Percentiles rank a stretch among this genome's conserved stretches.
These are phyloP conservation scores for Aspergillus hortae DNA, from an alignment of 2,329 filamentous ascomycete species.

Conservation along the genomic window DNA sequence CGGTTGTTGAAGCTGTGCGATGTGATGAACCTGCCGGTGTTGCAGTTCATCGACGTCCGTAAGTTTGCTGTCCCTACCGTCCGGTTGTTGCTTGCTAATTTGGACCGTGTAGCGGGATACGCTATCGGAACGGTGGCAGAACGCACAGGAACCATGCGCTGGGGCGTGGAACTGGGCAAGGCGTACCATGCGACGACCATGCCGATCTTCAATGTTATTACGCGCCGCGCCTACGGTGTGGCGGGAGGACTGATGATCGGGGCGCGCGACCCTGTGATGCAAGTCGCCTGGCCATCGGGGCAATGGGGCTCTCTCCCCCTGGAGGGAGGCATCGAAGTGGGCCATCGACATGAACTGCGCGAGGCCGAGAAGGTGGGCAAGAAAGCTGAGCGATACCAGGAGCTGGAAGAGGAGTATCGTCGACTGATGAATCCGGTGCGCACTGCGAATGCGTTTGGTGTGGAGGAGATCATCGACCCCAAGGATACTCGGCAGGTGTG, in stretches of 20 bases:
- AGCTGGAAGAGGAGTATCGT: conserved; percentile 58
- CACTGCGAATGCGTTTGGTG: conserved; percentile 60
- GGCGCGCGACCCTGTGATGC: conserved; percentile 57
- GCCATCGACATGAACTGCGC: conserved; percentile 57
- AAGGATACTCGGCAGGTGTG: conserved; percentile 55
- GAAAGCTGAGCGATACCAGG: conserved; percentile 51
- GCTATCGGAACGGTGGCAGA: conserved; percentile 63
- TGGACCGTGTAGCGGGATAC: conserved; percentile 46
- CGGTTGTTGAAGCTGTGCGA: conserved; percentile 62
- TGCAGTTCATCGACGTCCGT: conserved; percentile 63
- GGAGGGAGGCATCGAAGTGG: conserved; percentile 63
- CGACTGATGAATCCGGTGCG: conserved; percentile 63
- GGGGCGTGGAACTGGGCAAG: conserved; percentile 59
- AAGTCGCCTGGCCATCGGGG: conserved; percentile 62
- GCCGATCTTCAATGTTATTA: conserved; percentile 62
- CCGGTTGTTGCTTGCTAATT: neutral
- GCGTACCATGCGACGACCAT: conserved; percentile 62
- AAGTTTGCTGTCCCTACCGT: conserved; percentile 18
- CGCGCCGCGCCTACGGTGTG: conserved; percentile 59
- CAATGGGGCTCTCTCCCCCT: conserved; percentile 61
- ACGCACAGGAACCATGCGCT: conserved; percentile 61
- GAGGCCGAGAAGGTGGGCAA: conserved; percentile 51
- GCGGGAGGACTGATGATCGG: conserved; percentile 64
- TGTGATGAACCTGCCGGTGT: conserved; percentile 61
- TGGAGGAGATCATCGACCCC: conserved; percentile 65